These are phyloP conservation scores for Penicillium parvum DNA, from an alignment of 495 filamentous ascomycete genomes.

Conservation along the genomic window DNA sequence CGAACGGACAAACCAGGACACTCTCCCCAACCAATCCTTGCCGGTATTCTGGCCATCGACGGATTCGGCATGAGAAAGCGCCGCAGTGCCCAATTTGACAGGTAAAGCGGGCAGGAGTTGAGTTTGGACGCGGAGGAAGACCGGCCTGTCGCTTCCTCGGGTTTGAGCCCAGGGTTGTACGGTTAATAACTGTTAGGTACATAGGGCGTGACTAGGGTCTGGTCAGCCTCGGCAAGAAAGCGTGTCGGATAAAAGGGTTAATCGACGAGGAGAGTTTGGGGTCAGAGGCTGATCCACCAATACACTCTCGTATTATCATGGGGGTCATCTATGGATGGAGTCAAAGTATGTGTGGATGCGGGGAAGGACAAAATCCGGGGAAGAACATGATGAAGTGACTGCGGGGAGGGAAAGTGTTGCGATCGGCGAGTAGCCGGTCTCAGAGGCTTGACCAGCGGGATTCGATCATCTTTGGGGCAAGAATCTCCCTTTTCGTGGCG, in stretches of 20 bases:
- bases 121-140: no score
- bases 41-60: not conserved
- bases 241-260: no score
- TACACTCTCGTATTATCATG: no score
- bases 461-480: not conserved
- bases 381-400: not conserved
- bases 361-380: not conserved
- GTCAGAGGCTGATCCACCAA: no score
- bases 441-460: not conserved
- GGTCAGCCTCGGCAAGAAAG: no score
- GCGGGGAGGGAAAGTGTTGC: not conserved
- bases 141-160: no score
- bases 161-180: no score
- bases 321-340: no score
- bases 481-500: not conserved
- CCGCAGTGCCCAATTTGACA: not conserved
- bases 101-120: not conserved
- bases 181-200: no score
- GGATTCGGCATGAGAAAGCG: constrained; percentile 5
- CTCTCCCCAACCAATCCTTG: not conserved
- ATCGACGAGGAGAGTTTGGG: no score
- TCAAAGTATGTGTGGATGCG: no score
- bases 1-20: not conserved
- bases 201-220: no score
- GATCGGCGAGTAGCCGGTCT: not conserved